Evolutionary conservation across 345 rosid species (phyloP), one percentile per base, ranked within the genome.

Genomic region (Eutrema yunnanense): DNA sequence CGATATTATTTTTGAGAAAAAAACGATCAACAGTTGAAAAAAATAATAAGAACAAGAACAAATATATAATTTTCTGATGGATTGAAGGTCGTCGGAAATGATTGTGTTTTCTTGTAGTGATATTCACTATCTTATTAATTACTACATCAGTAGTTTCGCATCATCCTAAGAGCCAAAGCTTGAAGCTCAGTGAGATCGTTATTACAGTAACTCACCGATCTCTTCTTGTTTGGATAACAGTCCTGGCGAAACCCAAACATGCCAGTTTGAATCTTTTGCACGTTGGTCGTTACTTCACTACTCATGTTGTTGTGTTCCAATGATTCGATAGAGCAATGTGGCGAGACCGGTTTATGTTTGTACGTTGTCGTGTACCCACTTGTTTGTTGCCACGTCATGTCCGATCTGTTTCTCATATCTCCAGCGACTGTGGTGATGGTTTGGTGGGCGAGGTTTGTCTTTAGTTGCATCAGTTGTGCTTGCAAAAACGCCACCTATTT

Each of bases 391-490:
- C 65, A 56, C 54, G n/a, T 61, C 50, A 42, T 42, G 29, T 63
- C 68, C 9, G 68, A 46, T 30, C 40, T 63, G 42, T 64, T 64
- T 48, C 30, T 47, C 12, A 46, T 3, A 57, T 69, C 41, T 42
- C 41, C 19, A 6, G 19, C 48, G 3, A 57, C 2, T 11, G 43
- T 56, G 73, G 32, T 54, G 41, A 84, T 71, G 66, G 41, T 61
- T 46, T 76, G 70, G 65, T 71, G 81, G 44, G 86, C 85, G 29
- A 89, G 55, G 48, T 84, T 89, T 51, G 90, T 81, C 78, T 84
- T 89, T 64, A 77, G 81, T 81, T 89, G 92, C 90, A 86, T 86
- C 80, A 91, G 34, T 67, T 91, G 97, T 4, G 91, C 87, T 81
- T 91, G 93, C 62, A 91, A 77, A 56, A 61, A 79, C 42, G 96